Evolutionary conservation across 495 filamentous ascomycete species (phyloP), one percentile per base, ranked within the genome.

Genomic region (Glutinoglossum americanum): DNA sequence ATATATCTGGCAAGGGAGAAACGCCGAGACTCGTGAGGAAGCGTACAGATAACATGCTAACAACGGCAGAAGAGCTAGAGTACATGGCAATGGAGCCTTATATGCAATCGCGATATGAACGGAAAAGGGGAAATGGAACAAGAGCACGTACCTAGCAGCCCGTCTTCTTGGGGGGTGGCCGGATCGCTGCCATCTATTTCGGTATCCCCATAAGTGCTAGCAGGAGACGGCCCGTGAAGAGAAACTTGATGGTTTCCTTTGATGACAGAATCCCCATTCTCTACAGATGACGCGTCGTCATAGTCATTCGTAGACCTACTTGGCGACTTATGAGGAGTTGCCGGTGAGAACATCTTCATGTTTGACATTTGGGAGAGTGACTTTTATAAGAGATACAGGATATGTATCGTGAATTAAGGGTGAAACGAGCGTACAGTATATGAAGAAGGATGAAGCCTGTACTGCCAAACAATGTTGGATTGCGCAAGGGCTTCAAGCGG

Each of bases 131-230:
- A 51, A 51, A 9, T 4, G 44, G 23, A 5, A 32, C 15, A 30
- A 6, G 28, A 19, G 49, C 7, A 55, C 56, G 2, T 58, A 58
- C 56, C 56, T 25, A 41, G 10, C n/a, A 26, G 3, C 15, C 44
- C 33, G 21, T 23, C 25, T 23, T 58, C 41, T 27, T 51, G 17
- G 37, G 67, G 68, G 58, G 68, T 70, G 23, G 59, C 61, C 44
- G 68, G 67, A 37, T 61, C 51, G 28, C 62, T 67, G 49, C 60
- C 65, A 25, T 61, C 67, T 21, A 61, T 62, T 49, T 49, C 56
- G 26, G 64, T 67, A 15, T 62, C 66, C 35, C 67, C 67, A 61
- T 68, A 66, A 10, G 67, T 70, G 61, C 67, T 69, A n/a, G 67
- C 67, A 47, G 68, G 68, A 33, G 68, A 70, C 33, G 64, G 67